These are phyloP conservation scores for Vitrella brassicaformis DNA, from an alignment of 73 alveolate genomes.

Conservation along the genomic window DNA sequence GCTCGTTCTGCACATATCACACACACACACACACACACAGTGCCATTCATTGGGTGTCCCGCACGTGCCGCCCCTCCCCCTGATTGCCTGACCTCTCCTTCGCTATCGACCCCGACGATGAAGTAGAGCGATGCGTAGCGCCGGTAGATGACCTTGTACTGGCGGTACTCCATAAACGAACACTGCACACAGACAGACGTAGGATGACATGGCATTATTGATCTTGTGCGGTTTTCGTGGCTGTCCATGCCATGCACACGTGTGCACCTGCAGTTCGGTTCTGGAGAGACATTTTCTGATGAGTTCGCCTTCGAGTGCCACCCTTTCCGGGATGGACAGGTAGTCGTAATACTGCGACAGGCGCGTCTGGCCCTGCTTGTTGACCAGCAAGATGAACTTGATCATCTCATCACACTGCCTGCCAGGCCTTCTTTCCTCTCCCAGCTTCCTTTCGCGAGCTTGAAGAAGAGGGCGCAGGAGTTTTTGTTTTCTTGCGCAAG, in stretches of 20 bases:
- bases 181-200: conserved; percentile 41
- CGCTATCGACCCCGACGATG: conserved; percentile 63
- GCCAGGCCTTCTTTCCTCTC: no score
- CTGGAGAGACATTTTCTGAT: conserved; percentile 85
- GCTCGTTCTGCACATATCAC: conserved; percentile 56
- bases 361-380: conserved; percentile 92
- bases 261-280: conserved; percentile 47
- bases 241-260: not conserved
- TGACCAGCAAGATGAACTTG: conserved; percentile 87
- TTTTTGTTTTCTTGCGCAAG: no score
- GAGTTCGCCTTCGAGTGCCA: conserved; percentile 88
- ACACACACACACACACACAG: conserved; percentile 33
- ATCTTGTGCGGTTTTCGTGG: not conserved
- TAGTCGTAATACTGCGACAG: conserved; percentile 76
- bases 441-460: no score
- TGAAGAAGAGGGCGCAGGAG: no score
- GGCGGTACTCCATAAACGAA: conserved; percentile 89
- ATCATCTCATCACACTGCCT: no score
- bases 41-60: no score
- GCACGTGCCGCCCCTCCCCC: no score
- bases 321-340: conserved; percentile 80
- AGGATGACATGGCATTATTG: not conserved
- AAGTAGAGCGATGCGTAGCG: conserved; percentile 88
- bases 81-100: not conserved
- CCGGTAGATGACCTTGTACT: conserved; percentile 63